Conservation (phyloP, 257 asterid species). For the Rauvolfia tetraphylla region DNA sequence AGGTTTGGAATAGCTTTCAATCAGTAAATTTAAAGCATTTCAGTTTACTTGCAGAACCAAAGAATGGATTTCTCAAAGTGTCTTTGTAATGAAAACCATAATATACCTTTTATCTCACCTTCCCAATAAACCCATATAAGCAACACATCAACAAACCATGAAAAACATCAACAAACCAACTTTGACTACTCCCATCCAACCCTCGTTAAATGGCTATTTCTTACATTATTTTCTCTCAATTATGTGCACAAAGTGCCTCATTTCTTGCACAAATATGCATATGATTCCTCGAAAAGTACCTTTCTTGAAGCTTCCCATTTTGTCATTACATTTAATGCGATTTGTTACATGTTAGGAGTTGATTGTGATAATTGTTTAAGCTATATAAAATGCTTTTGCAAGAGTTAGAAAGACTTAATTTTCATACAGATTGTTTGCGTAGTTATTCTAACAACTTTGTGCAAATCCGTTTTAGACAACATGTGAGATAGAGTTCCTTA, state of each 20-base stretch:
- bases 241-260: not conserved
- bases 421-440: not conserved
- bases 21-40: slow-evolving; percentile 21
- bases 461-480: not conserved
- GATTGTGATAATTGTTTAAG: slow-evolving; percentile 23
- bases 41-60: slow-evolving; percentile 34
- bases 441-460: not conserved
- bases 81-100: slow-evolving; percentile 55
- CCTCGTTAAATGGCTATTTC: slow-evolving; percentile 11
- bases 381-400: slow-evolving; percentile 6
- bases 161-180: slow-evolving; percentile 59
- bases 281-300: not conserved
- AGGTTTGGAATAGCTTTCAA: slow-evolving; percentile 49
- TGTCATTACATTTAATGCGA: slow-evolving; percentile 25
- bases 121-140: slow-evolving; percentile 47
- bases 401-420: not conserved
- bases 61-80: slow-evolving; percentile 27
- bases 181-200: slow-evolving; percentile 51
- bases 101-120: slow-evolving; percentile 44
- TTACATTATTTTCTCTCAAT: not conserved
- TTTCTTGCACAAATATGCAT: not conserved
- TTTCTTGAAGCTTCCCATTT: slow-evolving; percentile 6
- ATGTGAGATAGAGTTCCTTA: not conserved
- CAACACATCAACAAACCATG: slow-evolving; percentile 61
- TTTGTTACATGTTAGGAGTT: slow-evolving; percentile 24